phyloP scores from a whole-genome alignment of 108 stramenopile genomes.

The Pseudonitzschia multistriata region DNA sequence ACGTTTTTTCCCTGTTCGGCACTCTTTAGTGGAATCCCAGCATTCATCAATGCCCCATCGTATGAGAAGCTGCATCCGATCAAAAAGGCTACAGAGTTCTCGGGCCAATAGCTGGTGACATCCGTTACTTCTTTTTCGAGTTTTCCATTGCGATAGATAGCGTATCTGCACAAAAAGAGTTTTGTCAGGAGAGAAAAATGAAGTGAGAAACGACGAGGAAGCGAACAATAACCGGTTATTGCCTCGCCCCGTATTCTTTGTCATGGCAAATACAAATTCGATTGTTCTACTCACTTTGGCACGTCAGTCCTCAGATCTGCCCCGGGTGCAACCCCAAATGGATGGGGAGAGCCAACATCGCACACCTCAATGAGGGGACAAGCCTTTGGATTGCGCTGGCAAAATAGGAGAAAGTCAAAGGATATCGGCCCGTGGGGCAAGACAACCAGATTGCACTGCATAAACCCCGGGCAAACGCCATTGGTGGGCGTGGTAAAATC shows the following conservation, averaged over 20 bases:
- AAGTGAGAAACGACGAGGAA: background rate
- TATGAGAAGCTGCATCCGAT: constrained; percentile 86
- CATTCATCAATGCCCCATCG: constrained; percentile 73
- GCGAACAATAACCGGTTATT: background rate
- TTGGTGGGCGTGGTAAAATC: constrained; percentile 60
- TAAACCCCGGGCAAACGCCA: constrained; percentile 71
- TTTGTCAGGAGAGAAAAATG: background rate
- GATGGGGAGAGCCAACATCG: constrained; percentile 56
- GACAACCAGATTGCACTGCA: constrained; percentile 88
- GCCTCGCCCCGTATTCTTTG: too few relatives aligned
- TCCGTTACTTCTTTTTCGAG: constrained; percentile 58
- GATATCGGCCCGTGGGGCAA: constrained; percentile 64
- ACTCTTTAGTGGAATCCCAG: constrained; percentile 69
- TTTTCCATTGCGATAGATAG: constrained; percentile 73
- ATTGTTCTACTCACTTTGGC: constrained; percentile 52
- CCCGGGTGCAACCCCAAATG: constrained; percentile 37
- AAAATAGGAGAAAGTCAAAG: constrained; percentile 88
- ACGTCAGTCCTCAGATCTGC: constrained; percentile 72
- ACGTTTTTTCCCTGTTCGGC: constrained; percentile 79
- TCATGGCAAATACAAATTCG: background rate
- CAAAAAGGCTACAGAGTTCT: constrained; percentile 76
- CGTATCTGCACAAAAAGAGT: constrained; percentile 41
- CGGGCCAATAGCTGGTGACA: constrained; percentile 67
- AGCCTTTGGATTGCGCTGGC: constrained; percentile 82
- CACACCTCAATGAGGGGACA: constrained; percentile 87